Conservation (phyloP, 306 rosid genomes). For the Sphenostylis stenocarpa region DNA sequence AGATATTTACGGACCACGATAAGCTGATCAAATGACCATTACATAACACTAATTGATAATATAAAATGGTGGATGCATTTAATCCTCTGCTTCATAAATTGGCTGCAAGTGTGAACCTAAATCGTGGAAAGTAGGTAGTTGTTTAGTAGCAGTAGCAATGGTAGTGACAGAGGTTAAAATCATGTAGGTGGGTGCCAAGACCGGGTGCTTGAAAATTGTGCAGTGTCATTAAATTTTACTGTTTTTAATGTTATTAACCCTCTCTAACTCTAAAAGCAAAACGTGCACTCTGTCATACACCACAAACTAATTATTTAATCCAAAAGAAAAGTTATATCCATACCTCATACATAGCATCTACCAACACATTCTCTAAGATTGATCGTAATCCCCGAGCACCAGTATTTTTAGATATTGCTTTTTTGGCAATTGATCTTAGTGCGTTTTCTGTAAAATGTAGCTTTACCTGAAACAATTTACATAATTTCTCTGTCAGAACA, state of each 20-base stretch:
- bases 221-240: not conserved
- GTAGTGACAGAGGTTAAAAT: not conserved
- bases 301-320: constrained; percentile 3
- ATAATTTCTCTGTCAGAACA: constrained; percentile 24
- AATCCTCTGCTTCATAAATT: constrained; percentile 13
- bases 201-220: not conserved
- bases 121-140: not conserved
- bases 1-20: no score
- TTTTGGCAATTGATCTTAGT: constrained; percentile 70
- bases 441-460: constrained; percentile 71
- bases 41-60: not conserved
- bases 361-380: constrained; percentile 75
- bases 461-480: constrained; percentile 66
- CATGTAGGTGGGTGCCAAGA: not conserved
- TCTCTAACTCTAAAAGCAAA: not conserved
- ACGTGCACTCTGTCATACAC: constrained; percentile 1
- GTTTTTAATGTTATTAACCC: not conserved
- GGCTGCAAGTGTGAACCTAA: not conserved
- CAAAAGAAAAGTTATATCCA: constrained; percentile 30
- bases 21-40: no score
- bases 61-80: not conserved
- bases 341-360: constrained; percentile 98
- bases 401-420: constrained; percentile 82
- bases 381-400: constrained; percentile 93
- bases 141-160: not conserved